Percentiles rank a stretch among this genome's conserved stretches.
Evolutionary conservation across 768 basidiomycete genomes (phyloP).

Genomic region (Clavulina sp.): DNA sequence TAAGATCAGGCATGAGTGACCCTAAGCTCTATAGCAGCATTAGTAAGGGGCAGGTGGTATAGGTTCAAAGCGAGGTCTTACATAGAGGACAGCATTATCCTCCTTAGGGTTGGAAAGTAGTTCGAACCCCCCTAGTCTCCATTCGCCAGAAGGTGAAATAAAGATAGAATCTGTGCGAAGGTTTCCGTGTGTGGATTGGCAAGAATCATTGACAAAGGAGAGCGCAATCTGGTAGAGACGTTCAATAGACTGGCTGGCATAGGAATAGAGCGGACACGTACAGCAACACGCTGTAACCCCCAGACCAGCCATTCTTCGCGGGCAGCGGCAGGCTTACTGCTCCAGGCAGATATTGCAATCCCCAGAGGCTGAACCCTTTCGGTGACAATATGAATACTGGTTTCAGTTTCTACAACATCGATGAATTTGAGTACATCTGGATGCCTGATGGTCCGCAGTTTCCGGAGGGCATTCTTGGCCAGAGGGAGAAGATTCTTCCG

Average conservation of each 20-base stretch:
- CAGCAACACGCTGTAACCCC: constrained; percentile 83
- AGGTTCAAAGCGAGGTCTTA: constrained; percentile 25
- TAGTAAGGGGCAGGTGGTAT: not conserved
- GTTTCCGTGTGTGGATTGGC: constrained; percentile 68
- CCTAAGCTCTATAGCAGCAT: constrained; percentile 39
- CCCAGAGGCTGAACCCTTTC: constrained; percentile 75
- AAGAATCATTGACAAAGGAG: constrained; percentile 75
- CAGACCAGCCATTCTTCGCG: constrained; percentile 82
- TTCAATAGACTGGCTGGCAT: too few relatives aligned
- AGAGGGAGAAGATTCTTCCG: constrained; percentile 50
- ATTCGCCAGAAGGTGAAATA: constrained; percentile 85
- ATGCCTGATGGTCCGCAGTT: constrained; percentile 80
- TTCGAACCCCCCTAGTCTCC: constrained; percentile 94
- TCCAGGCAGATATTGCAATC: constrained; percentile 41
- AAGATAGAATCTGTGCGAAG: constrained; percentile 62
- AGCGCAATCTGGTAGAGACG: constrained; percentile 49
- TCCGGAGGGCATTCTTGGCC: constrained; percentile 79
- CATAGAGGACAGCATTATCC: constrained; percentile 60
- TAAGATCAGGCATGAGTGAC: constrained; percentile 41
- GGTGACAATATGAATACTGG: constrained; percentile 79
- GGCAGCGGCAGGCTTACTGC: constrained; percentile 40
- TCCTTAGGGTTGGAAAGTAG: constrained; percentile 72
- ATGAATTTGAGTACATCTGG: constrained; percentile 93
- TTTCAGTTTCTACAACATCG: constrained; percentile 82
- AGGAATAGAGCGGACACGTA: constrained; percentile 28